These are phyloP conservation scores for Coprinellus aureogranulatus DNA, from an alignment of 768 basidiomycete genomes.

Conservation along the genomic window DNA sequence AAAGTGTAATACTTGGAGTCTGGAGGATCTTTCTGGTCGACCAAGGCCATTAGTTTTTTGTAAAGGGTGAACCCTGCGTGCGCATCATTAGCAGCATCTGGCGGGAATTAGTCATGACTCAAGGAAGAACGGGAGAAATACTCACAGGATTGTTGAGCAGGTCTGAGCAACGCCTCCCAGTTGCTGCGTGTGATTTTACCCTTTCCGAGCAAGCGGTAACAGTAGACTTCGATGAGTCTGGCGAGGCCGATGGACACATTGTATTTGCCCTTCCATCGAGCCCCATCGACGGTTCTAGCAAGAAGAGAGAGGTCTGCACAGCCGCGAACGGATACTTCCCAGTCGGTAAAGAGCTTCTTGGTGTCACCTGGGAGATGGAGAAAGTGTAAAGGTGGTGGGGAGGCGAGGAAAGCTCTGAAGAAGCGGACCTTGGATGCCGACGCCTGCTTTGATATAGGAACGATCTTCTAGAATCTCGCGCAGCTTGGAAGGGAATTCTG, in stretches of 20 bases:
- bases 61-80: conserved; percentile 61
- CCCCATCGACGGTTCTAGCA: conserved; percentile 68
- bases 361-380: conserved; percentile 53
- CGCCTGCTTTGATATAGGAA: conserved; percentile 64
- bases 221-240: conserved; percentile 61
- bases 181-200: conserved; percentile 63
- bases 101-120: conserved; percentile 4
- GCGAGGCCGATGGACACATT: conserved; percentile 59
- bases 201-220: conserved; percentile 51
- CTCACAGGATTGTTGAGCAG: conserved; percentile 60
- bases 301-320: conserved; percentile 71
- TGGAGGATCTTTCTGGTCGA: conserved; percentile 25
- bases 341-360: conserved; percentile 57
- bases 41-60: conserved; percentile 43
- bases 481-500: conserved; percentile 56
- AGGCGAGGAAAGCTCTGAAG: conserved; percentile 7
- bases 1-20: conserved; percentile 57
- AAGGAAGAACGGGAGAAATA: conserved; percentile 13
- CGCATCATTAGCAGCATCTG: conserved; percentile 74
- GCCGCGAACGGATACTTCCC: conserved; percentile 42
- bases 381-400: conserved; percentile 8
- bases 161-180: conserved; percentile 56
- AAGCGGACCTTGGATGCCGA: conserved; percentile 64
- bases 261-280: conserved; percentile 71
- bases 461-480: conserved; percentile 51